These are phyloP conservation scores for Flaveria bidentis DNA, from an alignment of 129 eudicot genomes.

Conservation along the genomic window DNA sequence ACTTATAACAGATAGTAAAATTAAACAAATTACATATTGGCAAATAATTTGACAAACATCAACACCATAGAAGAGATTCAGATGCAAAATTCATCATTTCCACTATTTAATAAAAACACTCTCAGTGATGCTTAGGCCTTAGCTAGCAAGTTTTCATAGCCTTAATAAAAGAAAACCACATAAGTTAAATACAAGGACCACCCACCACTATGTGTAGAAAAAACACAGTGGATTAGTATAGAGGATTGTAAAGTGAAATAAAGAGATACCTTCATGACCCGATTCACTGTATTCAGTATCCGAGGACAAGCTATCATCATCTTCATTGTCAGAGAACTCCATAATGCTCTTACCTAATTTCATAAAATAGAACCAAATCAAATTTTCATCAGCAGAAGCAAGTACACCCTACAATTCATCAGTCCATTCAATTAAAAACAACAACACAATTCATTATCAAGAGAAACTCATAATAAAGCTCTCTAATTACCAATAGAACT, in stretches of 20 bases:
- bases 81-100: not conserved
- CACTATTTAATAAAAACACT: not conserved
- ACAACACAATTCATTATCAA: not conserved
- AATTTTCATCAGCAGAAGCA: not conserved
- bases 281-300: conserved; percentile 43
- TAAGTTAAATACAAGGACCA: not conserved
- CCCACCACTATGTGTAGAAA: not conserved
- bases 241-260: not conserved
- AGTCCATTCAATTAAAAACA: no score
- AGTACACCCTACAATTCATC: not conserved
- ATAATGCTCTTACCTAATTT: conserved; percentile 31
- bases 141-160: not conserved
- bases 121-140: not conserved
- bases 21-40: not conserved
- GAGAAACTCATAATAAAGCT: not conserved
- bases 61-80: not conserved
- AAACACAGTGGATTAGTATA: not conserved
- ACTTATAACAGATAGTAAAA: not conserved
- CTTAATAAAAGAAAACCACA: not conserved
- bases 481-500: not conserved
- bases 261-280: conserved; percentile 31
- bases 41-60: no score
- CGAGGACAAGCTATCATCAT: conserved; percentile 16
- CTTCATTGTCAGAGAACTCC: conserved; percentile 32
- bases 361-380: not conserved